A percentile compares a stretch with the other conserved stretches of the same genome.
Evolutionary conservation across 106 monocot genomes (phyloP).

Genomic region (Apostasia ramifera): DNA sequence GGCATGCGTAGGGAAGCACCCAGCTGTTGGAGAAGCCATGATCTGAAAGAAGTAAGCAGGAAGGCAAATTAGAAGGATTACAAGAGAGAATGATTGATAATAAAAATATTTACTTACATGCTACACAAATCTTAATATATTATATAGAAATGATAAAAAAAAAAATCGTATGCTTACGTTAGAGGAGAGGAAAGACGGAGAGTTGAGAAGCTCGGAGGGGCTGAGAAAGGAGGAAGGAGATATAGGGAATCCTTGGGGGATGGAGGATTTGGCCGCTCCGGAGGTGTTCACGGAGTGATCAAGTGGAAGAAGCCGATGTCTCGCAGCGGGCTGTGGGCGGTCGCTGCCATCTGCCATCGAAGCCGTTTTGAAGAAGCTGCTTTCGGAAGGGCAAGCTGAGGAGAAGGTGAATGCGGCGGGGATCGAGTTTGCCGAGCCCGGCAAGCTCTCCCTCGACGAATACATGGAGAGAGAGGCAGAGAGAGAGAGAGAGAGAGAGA

Average conservation of each 20-base stretch:
- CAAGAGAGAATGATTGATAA: not conserved
- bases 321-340: not conserved
- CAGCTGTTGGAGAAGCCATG: conserved; percentile 18
- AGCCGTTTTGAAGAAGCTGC: not conserved
- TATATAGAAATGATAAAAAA: not conserved
- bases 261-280: conserved; percentile 32
- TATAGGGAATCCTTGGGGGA: conserved; percentile 19
- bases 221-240: conserved; percentile 49
- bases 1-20: conserved; percentile 11
- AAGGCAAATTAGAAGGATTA: not conserved
- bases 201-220: conserved; percentile 43
- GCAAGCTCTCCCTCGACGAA: not conserved
- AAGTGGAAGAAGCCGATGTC: no score
- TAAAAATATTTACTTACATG: not conserved
- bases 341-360: not conserved
- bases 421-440: not conserved
- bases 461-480: not conserved
- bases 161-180: conserved; percentile 11
- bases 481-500: not conserved
- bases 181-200: conserved; percentile 32
- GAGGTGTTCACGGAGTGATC: not conserved
- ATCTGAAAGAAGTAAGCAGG: conserved; percentile 9
- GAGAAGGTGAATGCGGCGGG: not conserved
- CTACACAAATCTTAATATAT: not conserved
- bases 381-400: not conserved